Evolutionary conservation across 1,284 basidiomycete genomes (phyloP).

Genomic region (Moniliophthora roreri): DNA sequence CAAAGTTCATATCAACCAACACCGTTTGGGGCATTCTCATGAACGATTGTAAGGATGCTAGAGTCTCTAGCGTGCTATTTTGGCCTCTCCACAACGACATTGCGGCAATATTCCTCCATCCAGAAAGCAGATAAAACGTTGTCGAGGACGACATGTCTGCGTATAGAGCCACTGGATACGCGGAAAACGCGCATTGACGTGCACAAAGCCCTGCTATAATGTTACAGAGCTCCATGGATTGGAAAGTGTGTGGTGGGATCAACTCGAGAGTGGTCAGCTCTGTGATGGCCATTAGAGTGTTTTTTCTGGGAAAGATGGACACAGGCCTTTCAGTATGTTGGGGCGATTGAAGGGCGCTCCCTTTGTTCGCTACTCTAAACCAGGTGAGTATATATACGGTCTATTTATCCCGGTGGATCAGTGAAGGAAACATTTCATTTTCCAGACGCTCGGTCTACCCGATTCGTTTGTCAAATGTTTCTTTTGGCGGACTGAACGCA

Average conservation of each 20-base stretch:
- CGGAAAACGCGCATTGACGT: conserved; percentile 7
- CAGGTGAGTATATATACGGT: too few relatives aligned
- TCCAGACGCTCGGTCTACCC: too few relatives aligned
- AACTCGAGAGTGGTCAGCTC: conserved; percentile 7
- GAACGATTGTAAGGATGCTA: background rate
- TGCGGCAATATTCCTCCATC: conserved; percentile 5
- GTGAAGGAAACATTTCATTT: too few relatives aligned
- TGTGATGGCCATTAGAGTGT: conserved; percentile 11
- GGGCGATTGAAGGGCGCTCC: too few relatives aligned
- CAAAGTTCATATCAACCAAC: conserved; percentile 9
- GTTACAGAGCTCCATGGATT: background rate
- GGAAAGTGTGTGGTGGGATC: conserved; percentile 2
- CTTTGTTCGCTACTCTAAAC: too few relatives aligned
- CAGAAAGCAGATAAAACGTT: conserved; percentile 4
- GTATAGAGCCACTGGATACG: conserved; percentile 9
- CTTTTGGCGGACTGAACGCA: too few relatives aligned
- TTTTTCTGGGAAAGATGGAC: too few relatives aligned
- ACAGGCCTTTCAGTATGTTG: too few relatives aligned
- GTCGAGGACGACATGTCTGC: conserved; percentile 6
- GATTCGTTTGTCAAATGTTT: too few relatives aligned
- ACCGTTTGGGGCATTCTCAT: background rate
- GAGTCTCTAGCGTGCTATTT: background rate
- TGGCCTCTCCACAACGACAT: conserved; percentile 2
- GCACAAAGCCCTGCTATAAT: background rate
- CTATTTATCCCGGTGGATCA: too few relatives aligned